A percentile compares a stretch with the other conserved stretches of the same genome.
These are phyloP conservation scores for Nicotiana noctiflora DNA, from an alignment of 257 asterid genomes.

Conservation along the genomic window DNA sequence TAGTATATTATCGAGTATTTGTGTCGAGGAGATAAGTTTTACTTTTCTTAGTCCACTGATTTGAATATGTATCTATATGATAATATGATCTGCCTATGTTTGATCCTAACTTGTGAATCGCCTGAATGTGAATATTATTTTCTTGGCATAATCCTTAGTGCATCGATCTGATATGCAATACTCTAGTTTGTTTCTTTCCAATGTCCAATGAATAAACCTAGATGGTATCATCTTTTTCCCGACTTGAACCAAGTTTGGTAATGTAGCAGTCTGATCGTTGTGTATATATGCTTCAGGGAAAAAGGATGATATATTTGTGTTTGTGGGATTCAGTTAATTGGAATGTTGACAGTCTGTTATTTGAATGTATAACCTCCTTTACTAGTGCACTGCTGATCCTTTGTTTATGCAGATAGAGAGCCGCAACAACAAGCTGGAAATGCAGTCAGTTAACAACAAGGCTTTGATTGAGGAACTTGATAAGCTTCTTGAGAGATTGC, in stretches of 20 bases:
- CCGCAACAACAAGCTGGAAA: constrained; percentile 93
- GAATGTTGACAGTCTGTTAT: neutral
- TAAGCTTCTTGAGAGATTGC: constrained; percentile 76
- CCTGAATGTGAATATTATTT: neutral
- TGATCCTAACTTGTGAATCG: neutral
- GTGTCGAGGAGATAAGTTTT: neutral
- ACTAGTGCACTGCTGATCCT: constrained; percentile 19
- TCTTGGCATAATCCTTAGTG: neutral
- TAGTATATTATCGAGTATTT: neutral
- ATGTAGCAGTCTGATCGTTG: neutral
- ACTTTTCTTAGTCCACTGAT: neutral
- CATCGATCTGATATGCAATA: neutral
- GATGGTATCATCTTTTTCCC: neutral
- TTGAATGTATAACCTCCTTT: neutral
- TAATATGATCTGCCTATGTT: neutral
- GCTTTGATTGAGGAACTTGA: constrained; percentile 85
- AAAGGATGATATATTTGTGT: neutral
- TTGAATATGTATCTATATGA: too few species aligned
- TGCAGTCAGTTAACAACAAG: constrained; percentile 93
- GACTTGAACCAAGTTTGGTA: neutral
- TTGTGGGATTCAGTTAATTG: neutral
- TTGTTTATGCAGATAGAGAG: constrained; percentile 70
- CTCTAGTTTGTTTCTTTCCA: neutral
- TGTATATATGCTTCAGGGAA: neutral
- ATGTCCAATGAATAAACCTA: neutral